phyloP scores from a whole-genome alignment of 352 stramenopile genomes.

The Pythium insidiosum region DNA sequence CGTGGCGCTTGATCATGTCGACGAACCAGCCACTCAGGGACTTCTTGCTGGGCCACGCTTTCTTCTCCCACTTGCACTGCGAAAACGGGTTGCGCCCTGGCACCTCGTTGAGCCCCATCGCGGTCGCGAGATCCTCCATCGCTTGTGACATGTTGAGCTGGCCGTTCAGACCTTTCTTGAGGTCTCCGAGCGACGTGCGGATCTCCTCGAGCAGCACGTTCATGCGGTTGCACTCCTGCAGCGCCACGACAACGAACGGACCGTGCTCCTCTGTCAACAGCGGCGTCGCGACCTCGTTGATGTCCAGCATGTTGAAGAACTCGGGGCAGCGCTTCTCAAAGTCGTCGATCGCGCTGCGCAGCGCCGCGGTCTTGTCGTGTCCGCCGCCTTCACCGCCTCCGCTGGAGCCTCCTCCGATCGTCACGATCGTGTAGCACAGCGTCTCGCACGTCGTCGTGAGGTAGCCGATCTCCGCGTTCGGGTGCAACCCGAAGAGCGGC shows the following conservation, averaged over 20 bases:
- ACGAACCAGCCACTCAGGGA: slow-evolving; percentile 87
- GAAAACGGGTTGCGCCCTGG: slow-evolving; percentile 93
- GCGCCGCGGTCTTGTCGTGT: slow-evolving; percentile 54
- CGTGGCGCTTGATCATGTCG: slow-evolving; percentile 90
- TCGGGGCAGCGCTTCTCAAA: slow-evolving; percentile 86
- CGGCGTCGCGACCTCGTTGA: slow-evolving; percentile 83
- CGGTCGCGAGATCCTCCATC: slow-evolving; percentile 92
- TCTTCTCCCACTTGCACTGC: slow-evolving; percentile 94
- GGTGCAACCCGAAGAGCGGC: slow-evolving; percentile 91
- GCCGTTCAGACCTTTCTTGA: slow-evolving; percentile 95
- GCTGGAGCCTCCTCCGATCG: slow-evolving; percentile 71
- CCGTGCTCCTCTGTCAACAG: slow-evolving; percentile 83
- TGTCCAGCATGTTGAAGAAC: slow-evolving; percentile 90
- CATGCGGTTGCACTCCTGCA: slow-evolving; percentile 94
- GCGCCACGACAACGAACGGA: slow-evolving; percentile 91
- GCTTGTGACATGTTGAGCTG: slow-evolving; percentile 94
- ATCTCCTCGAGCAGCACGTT: slow-evolving; percentile 92
- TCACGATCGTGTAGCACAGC: slow-evolving; percentile 92
- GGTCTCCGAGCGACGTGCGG: slow-evolving; percentile 82
- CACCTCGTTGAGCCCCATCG: slow-evolving; percentile 91
- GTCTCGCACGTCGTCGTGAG: slow-evolving; percentile 89
- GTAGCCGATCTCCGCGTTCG: slow-evolving; percentile 94
- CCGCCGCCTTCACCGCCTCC: slow-evolving; percentile 52
- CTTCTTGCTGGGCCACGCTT: slow-evolving; percentile 94
- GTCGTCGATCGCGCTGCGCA: slow-evolving; percentile 88